Conservation (phyloP, 805 yeast genomes). For the Suhomyces sp. region DNA sequence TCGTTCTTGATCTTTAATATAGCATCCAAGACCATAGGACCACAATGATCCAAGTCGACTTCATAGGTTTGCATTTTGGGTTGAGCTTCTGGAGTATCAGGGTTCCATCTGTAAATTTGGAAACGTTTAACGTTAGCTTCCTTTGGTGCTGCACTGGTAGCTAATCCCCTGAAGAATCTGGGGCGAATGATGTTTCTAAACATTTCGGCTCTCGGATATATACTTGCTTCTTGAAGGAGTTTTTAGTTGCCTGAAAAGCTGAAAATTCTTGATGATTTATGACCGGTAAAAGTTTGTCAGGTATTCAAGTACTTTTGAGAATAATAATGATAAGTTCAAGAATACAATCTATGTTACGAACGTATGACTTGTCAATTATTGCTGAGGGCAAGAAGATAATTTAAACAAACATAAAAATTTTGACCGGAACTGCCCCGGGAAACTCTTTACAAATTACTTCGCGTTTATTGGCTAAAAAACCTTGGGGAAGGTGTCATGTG, state of each 20-base stretch:
- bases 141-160: slow-evolving; percentile 49
- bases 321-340: background rate
- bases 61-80: slow-evolving; percentile 82
- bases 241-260: background rate
- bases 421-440: slow-evolving; percentile 10
- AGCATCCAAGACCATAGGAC: slow-evolving; percentile 98
- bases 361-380: background rate
- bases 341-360: background rate
- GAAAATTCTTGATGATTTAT: background rate
- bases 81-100: slow-evolving; percentile 90
- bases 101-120: slow-evolving; percentile 97
- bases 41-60: slow-evolving; percentile 85
- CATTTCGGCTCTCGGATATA: slow-evolving; percentile 10
- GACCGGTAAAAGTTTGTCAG: background rate
- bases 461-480: slow-evolving; percentile 7
- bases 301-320: background rate
- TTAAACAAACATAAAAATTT: slow-evolving; percentile 3
- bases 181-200: slow-evolving; percentile 20
- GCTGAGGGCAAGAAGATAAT: background rate
- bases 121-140: slow-evolving; percentile 68
- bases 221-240: background rate
- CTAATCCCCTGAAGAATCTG: slow-evolving; percentile 32
- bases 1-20: slow-evolving; percentile 92
- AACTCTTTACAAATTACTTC: slow-evolving; percentile 9
- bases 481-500: slow-evolving; percentile 1